Conservation (phyloP, 306 rosid species). For the Cucumis melo region DNA sequence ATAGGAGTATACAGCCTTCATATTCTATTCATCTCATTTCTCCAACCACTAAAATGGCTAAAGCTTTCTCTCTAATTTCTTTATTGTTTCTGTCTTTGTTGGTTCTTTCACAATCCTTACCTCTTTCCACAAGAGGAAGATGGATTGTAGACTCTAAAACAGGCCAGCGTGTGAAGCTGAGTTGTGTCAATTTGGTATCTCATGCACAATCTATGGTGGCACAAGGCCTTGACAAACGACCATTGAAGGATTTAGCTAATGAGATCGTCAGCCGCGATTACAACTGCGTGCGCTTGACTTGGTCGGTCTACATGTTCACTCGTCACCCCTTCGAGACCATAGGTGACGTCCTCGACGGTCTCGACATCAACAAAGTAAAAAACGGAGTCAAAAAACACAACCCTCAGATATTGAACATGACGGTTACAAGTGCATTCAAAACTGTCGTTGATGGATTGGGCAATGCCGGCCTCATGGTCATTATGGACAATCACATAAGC, state of each 20-base stretch:
- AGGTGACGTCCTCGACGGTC: not conserved
- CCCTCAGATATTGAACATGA: constrained; percentile 19
- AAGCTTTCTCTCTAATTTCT: not conserved
- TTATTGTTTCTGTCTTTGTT: not conserved
- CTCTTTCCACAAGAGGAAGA: constrained; percentile 25
- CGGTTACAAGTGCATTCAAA: constrained; percentile 19
- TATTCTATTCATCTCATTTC: not conserved
- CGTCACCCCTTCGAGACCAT: not conserved
- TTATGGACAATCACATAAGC: constrained; percentile 47
- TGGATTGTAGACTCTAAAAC: constrained; percentile 35
- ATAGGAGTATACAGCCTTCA: not conserved
- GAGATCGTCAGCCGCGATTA: constrained; percentile 2
- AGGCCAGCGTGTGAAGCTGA: constrained; percentile 23
- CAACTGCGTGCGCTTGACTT: constrained; percentile 38
- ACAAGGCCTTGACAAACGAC: constrained; percentile 31
- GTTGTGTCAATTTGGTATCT: constrained; percentile 24
- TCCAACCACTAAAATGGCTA: not conserved
- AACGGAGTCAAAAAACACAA: constrained; percentile 19
- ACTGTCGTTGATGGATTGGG: constrained; percentile 22
- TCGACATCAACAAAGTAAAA: constrained; percentile 10
- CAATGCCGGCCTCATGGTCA: constrained; percentile 19
- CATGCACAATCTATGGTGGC: constrained; percentile 38
- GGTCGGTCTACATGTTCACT: constrained; percentile 43
- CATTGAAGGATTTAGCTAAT: constrained; percentile 18
- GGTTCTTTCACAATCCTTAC: constrained; percentile 12